Conservation (phyloP, 2,329 filamentous ascomycete species). For the Fusarium armeniacum region DNA sequence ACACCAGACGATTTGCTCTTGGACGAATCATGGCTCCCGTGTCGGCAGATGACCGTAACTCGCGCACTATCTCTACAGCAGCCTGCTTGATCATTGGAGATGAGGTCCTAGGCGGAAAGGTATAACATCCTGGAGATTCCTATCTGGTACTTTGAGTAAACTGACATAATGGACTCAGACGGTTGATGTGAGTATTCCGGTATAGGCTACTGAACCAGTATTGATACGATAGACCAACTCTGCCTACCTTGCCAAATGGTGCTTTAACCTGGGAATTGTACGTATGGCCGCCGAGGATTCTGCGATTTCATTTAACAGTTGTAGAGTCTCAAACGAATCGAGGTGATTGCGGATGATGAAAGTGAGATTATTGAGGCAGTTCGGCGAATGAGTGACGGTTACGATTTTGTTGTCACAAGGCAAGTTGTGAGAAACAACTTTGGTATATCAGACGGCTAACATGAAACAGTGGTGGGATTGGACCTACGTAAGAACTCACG, state of each 20-base stretch:
- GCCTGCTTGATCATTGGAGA: conserved; percentile 97
- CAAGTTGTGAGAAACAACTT: conserved; percentile 42
- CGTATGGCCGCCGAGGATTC: conserved; percentile 27
- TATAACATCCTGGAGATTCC: conserved; percentile 53
- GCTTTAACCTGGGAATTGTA: conserved; percentile 73
- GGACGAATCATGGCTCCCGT: conserved; percentile 58
- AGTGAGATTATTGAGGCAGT: conserved; percentile 90
- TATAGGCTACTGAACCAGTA: conserved; percentile 9
- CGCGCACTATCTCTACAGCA: conserved; percentile 85
- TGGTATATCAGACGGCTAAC: conserved; percentile 18
- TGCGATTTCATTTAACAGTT: conserved; percentile 7
- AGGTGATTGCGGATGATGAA: conserved; percentile 95
- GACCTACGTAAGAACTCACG: conserved; percentile 77
- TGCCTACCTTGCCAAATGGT: conserved; percentile 74
- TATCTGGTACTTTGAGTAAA: background rate
- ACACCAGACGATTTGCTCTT: conserved; percentile 52
- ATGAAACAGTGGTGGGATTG: conserved; percentile 82
- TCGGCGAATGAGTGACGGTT: conserved; percentile 85
- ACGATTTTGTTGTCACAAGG: conserved; percentile 95
- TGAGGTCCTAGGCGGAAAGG: conserved; percentile 95
- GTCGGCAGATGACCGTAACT: conserved; percentile 67
- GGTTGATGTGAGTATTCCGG: conserved; percentile 56
- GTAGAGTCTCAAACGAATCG: conserved; percentile 82
- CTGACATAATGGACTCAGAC: conserved; percentile 47
- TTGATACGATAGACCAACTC: conserved; percentile 69